Base-by-base conservation (phyloP, 495 filamentous ascomycete genomes). In the Jackrogersella minutella region DNA sequence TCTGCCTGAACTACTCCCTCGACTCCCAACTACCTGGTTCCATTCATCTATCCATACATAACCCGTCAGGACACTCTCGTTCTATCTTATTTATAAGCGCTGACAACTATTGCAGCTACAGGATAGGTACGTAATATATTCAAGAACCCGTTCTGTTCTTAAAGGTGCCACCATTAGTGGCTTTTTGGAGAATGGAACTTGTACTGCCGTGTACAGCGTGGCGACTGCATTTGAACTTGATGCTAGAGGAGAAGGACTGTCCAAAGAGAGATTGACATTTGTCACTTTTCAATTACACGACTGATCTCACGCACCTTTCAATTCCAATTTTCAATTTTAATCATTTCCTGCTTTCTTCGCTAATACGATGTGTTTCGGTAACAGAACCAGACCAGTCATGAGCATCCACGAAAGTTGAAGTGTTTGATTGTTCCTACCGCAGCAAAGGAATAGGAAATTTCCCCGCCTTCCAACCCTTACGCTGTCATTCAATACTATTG, bases 161-260 rank as follows among this genome's bases (percentile, higher is more conserved):
- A 37, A 53, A 26, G 11, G 16, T 54, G 49, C 28, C 33, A 16
- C 24, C n/a, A 9, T 49, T 19, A 55, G 53, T 55, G 17, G 40
- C 30, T 53, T 19, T 13, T 41, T 2, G 5, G 37, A 22, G 52
- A n/a, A n/a, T n/a, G n/a, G 17, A 39, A 51, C 53, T 54, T 61
- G 66, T 69, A 58, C 58, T 62, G 66, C 61, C 57, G 51, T 58
- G 66, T 61, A 69, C 61, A 62, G 66, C 66, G 66, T 69, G 66
- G 66, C 66, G 31, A 53, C 56, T 26, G 34, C 13, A 43, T 58
- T 43, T 26, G 56, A 55, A 61, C 61, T 65, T 8, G 37, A 61
- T 39, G 21, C 44, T 62, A 43, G 41, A 33, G 33, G 24, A 46
- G 22, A 26, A 57, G 19, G 28, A 33, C 8, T 37, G 43, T 57